A percentile compares a stretch with the other conserved stretches of the same genome.
These are phyloP conservation scores for Fusarium veterinarium DNA, from an alignment of 2,329 filamentous ascomycete genomes.

Conservation along the genomic window DNA sequence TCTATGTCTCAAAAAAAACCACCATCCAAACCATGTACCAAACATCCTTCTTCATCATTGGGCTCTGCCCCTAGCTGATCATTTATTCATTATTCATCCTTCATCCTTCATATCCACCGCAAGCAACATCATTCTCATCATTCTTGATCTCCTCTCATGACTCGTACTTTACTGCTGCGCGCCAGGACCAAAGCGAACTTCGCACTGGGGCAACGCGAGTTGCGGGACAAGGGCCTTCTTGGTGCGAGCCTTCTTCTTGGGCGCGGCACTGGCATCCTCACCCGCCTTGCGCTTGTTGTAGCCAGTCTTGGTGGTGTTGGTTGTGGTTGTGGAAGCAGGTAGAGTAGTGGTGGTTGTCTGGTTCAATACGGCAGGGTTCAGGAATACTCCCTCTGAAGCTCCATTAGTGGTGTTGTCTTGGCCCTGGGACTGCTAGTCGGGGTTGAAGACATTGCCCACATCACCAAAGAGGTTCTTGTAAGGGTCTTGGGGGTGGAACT, in stretches of 20 bases:
- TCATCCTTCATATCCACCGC: not conserved
- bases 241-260: slow-evolving; percentile 18
- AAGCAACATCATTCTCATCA: not conserved
- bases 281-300: slow-evolving; percentile 15
- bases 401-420: not conserved
- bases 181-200: not conserved
- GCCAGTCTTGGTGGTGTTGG: not conserved
- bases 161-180: not conserved
- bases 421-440: not conserved
- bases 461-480: not conserved
- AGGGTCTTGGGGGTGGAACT: not conserved
- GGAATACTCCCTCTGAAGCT: not conserved
- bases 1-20: not conserved
- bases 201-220: not conserved
- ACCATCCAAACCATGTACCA: not conserved
- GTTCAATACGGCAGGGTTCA: not conserved
- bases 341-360: not conserved
- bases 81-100: not conserved
- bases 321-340: not conserved
- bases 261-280: not conserved
- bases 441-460: not conserved
- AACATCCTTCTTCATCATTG: not conserved
- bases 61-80: not conserved
- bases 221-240: not conserved
- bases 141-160: not conserved